Conservation (phyloP, 2,329 filamentous ascomycete genomes). For the Xylaria sp. region DNA sequence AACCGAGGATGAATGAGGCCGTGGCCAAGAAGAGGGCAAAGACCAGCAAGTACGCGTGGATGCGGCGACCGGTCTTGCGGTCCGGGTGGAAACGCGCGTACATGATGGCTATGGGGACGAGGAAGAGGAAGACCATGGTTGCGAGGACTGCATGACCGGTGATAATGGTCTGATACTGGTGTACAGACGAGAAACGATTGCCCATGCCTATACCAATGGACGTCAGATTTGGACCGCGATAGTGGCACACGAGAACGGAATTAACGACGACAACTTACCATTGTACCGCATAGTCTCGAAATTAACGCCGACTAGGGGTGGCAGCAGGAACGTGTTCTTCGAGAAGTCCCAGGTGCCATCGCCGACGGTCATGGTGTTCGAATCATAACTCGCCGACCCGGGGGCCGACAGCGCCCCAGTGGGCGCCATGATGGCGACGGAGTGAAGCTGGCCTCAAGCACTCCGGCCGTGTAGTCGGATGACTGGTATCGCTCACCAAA, state of each 20-base stretch:
- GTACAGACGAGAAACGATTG: conserved; percentile 66
- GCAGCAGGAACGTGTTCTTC: conserved; percentile 71
- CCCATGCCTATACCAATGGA: conserved; percentile 62
- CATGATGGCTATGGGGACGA: conserved; percentile 70
- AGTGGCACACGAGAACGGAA: neutral
- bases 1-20: conserved; percentile 68
- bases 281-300: conserved; percentile 82
- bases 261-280: conserved; percentile 45
- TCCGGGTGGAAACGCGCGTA: conserved; percentile 63
- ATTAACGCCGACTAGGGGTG: conserved; percentile 70
- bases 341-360: conserved; percentile 79
- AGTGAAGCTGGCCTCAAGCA: conserved; percentile 9
- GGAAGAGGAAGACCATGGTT: conserved; percentile 65
- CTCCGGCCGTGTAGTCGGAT: conserved; percentile 6
- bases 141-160: conserved; percentile 67
- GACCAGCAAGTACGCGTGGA: conserved; percentile 71
- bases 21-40: conserved; percentile 63
- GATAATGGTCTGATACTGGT: conserved; percentile 66
- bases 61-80: conserved; percentile 54
- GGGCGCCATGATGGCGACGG: conserved; percentile 55
- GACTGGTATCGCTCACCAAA: conserved; percentile 8
- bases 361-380: conserved; percentile 68
- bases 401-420: conserved; percentile 59
- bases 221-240: neutral
- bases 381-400: conserved; percentile 67